Evolutionary conservation across 306 rosid genomes (phyloP), one percentile per base, ranked within the genome.

Genomic region (Cucumis hystrix): DNA sequence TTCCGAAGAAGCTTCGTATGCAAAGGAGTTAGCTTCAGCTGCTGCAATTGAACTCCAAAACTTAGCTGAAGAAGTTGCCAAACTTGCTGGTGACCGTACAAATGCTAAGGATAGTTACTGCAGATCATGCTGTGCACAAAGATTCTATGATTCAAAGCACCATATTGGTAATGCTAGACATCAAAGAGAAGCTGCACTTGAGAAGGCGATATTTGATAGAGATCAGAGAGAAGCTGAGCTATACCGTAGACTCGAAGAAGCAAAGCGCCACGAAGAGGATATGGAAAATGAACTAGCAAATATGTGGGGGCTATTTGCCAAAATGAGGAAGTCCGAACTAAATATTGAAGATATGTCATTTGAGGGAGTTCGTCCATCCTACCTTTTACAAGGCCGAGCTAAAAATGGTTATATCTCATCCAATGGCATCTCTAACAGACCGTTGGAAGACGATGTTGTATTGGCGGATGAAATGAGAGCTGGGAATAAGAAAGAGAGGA

Each of bases 1-100:
- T 47, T 85, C 90, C 13, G 92, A 90, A 83, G 98, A 93, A 87
- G 91, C 96, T 71, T 89, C 96, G 47, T 90, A 91, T 81, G 98
- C 98, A 35, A 89, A 93, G 84, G 96, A 93, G 88, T 83, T 93
- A 82, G 96, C 98, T 74, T 80, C 95, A 40, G 96, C 96, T 80
- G 94, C 98, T 60, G 96, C 92, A 65, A 83, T 86, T 81, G 96
- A 92, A 81, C 96, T 90, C 64, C 86, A 84, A 84, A 92, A 89
- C 80, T 87, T 91, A 85, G 95, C 94, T 75, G 91, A 89, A 91
- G 92, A 90, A 90, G 96, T 89, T 57, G 91, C 90, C 20, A 86
- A 87, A 83, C 88, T 92, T 78, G 74, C 84, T 64, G 80, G 88
- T 82, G 97, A 86, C 66, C 85, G 86, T 78, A 82, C 81, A 79